Percentiles rank a stretch among this genome's conserved stretches.
These are phyloP conservation scores for Pestalotiopsis sp. DNA, from an alignment of 2,329 filamentous ascomycete genomes.

Conservation along the genomic window DNA sequence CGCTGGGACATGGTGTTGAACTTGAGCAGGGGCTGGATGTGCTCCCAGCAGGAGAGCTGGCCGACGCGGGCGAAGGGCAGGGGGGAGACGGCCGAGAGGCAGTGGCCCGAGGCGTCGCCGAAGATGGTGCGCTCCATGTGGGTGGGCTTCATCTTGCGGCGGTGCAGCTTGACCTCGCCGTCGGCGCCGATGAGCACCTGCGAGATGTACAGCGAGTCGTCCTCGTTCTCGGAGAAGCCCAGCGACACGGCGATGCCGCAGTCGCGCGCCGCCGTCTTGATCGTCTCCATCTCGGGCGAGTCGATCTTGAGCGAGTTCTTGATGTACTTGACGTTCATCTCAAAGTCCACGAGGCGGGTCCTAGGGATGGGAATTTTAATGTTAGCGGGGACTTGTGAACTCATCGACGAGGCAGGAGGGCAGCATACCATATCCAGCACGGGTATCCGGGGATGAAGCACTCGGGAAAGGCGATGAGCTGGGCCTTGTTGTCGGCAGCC, in stretches of 20 bases:
- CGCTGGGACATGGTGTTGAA: constrained; percentile 45
- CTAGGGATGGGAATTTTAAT: constrained; percentile 19
- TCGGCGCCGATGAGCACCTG: constrained; percentile 44
- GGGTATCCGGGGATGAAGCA: constrained; percentile 48
- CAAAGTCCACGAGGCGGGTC: constrained; percentile 31
- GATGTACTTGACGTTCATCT: constrained; percentile 32
- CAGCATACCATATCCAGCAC: constrained; percentile 13
- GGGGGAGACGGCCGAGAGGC: constrained; percentile 38
- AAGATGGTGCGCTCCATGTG: constrained; percentile 54
- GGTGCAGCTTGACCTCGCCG: constrained; percentile 40
- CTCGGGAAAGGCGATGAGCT: constrained; percentile 50
- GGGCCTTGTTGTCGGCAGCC: constrained; percentile 46
- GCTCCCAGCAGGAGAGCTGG: constrained; percentile 51
- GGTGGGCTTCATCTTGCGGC: constrained; percentile 54
- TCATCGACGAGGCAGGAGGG: background rate
- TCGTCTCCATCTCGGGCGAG: constrained; percentile 36
- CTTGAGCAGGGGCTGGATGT: constrained; percentile 51
- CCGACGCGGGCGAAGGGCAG: constrained; percentile 37
- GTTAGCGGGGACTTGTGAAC: background rate
- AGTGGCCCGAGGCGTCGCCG: constrained; percentile 43
- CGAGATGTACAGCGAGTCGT: constrained; percentile 43
- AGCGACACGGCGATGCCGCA: constrained; percentile 43
- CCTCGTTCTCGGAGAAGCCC: constrained; percentile 43
- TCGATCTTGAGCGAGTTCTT: constrained; percentile 30
- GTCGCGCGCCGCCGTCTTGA: constrained; percentile 34